Conservation (phyloP, 2,329 filamentous ascomycete genomes). For the Lachnellula hyalina region DNA sequence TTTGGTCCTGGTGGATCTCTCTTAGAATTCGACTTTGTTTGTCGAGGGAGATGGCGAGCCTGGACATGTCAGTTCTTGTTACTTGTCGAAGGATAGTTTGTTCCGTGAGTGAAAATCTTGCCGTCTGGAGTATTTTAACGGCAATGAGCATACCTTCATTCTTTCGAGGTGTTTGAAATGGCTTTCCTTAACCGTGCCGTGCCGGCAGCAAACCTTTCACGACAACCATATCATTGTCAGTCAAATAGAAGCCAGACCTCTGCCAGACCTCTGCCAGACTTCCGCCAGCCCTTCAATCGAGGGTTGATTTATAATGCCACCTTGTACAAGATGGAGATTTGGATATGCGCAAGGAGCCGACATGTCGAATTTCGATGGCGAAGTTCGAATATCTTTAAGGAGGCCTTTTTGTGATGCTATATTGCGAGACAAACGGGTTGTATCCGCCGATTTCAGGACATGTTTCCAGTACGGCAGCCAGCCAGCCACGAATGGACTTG, state of each 20-base stretch:
- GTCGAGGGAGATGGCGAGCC: not conserved
- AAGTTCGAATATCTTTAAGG: not conserved
- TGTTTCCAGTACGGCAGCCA: not conserved
- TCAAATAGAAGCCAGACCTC: conserved; percentile 11
- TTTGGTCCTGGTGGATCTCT: not conserved
- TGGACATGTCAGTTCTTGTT: not conserved
- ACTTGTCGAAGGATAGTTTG: not conserved
- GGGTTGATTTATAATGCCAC: not conserved
- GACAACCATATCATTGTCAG: not conserved
- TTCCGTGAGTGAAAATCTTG: not conserved
- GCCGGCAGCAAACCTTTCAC: not conserved
- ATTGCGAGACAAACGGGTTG: not conserved
- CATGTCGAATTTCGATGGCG: not conserved
- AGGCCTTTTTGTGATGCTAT: not conserved
- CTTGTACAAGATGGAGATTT: too few species aligned
- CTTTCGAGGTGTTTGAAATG: not conserved
- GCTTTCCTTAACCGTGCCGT: conserved; percentile 1
- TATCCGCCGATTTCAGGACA: not conserved
- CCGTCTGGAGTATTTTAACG: not conserved
- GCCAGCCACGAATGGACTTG: not conserved
- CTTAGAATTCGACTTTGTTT: not conserved
- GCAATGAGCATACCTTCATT: not conserved
- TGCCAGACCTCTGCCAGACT: conserved; percentile 12
- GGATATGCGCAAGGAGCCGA: not conserved
- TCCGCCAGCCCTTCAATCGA: not conserved